Evolutionary conservation across 805 yeast genomes (phyloP).

Genomic region (Candida sanyiensis): DNA sequence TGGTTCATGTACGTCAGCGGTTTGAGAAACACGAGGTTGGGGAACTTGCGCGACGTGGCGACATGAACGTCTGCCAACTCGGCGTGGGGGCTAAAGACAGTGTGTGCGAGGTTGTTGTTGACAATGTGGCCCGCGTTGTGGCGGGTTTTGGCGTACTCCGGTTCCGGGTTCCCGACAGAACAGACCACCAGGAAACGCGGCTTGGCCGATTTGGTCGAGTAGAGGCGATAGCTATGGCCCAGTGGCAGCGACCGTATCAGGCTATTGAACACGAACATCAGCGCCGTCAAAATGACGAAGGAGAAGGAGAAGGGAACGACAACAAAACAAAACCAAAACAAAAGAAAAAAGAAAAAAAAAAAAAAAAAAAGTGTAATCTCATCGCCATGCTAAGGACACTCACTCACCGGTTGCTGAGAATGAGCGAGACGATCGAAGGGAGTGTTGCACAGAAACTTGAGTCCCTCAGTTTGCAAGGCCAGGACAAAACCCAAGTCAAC

Average conservation of each 20-base stretch:
- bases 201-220: conserved; percentile 8
- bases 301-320: no score
- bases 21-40: conserved; percentile 42
- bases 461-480: conserved; percentile 4
- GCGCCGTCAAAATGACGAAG: no score
- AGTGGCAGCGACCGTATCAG: no score
- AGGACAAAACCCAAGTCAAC: conserved; percentile 20
- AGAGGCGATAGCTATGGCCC: no score
- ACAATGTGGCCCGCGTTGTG: conserved; percentile 74
- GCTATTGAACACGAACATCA: no score
- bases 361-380: no score
- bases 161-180: conserved; percentile 77
- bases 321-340: no score
- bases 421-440: not conserved
- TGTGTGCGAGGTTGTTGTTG: conserved; percentile 31
- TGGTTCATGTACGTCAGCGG: conserved; percentile 62
- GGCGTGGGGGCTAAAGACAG: conserved; percentile 5
- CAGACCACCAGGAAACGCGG: conserved; percentile 31
- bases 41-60: conserved; percentile 8
- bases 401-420: not conserved
- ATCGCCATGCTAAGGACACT: no score
- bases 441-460: not conserved
- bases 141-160: conserved; percentile 52
- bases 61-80: conserved; percentile 2
- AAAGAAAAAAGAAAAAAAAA: no score